Percentiles rank a stretch among this genome's conserved stretches.
These are phyloP conservation scores for Termitomyces sp. DNA, from an alignment of 768 basidiomycete species.

Conservation along the genomic window DNA sequence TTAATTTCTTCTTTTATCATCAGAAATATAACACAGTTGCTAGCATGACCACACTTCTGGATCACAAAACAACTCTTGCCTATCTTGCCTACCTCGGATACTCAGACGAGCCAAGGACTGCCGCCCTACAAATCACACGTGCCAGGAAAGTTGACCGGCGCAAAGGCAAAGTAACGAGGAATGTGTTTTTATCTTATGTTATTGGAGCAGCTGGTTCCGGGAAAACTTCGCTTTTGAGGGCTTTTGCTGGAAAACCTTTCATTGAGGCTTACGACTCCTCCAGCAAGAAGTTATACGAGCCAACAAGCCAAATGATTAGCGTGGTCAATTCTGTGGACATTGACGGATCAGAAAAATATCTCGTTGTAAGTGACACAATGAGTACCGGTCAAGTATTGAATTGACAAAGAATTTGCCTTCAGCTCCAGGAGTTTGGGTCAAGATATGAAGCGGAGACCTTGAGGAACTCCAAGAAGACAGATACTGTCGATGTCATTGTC, in stretches of 20 bases:
- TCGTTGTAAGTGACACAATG: conserved; percentile 64
- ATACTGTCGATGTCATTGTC: conserved; percentile 89
- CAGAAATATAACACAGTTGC: neutral
- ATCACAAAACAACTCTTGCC: conserved; percentile 84
- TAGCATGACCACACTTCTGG: conserved; percentile 97
- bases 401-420: conserved; percentile 1
- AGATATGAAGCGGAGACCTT: conserved; percentile 90
- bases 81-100: conserved; percentile 97
- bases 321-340: conserved; percentile 96
- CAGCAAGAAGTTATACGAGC: conserved; percentile 72
- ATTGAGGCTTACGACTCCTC: conserved; percentile 77
- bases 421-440: conserved; percentile 98
- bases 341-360: conserved; percentile 90
- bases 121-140: conserved; percentile 79
- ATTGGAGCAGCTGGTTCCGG: conserved; percentile 95
- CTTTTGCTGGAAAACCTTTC: conserved; percentile 83
- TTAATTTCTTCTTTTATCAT: neutral
- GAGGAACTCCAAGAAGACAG: conserved; percentile 85
- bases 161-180: conserved; percentile 83
- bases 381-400: neutral
- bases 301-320: conserved; percentile 84
- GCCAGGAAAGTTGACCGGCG: conserved; percentile 80
- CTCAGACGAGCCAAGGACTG: conserved; percentile 70
- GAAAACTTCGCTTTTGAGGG: conserved; percentile 81
- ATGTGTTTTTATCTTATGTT: conserved; percentile 91